Evolutionary conservation across 139 green algal species (phyloP), one percentile per base, ranked within the genome.

Genomic region (Picochlorum sp.): DNA sequence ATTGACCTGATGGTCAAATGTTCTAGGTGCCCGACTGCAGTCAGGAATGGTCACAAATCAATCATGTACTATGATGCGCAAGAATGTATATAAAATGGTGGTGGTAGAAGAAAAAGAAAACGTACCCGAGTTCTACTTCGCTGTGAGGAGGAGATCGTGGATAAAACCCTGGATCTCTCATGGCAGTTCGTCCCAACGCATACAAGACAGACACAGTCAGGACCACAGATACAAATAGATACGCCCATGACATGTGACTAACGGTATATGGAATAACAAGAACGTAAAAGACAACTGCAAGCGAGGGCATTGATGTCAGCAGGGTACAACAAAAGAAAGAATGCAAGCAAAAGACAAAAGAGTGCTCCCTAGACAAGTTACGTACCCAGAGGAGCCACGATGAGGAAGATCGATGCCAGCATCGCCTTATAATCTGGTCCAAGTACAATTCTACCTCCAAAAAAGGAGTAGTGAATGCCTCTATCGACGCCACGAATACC

Each of bases 81-180:
- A 28, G 28, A 23, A 20, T 20, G 6, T 20, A 0, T 20, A 13
- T 21, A 9, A 10, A 26, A 8, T 30, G n/a, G 18, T 18, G 7
- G 26, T 23, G 13, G 23, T 57, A 30, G 10, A 30, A 28, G 50
- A 28, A 15, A 51, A 20, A 51, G 45, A 20, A 54, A 3, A 20
- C 47, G 2, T 45, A 62, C 26, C 84, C 73, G 67, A 78, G 87
- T 62, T 95, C 86, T 16, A 84, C 71, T 31, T 94, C 86, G 2
- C 71, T 74, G 41, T 85, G 68, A 2, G n/a, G 44, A 5, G 56
- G 60, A 38, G 88, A 80, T 5, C 92, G 75, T 1, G 89, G 91
- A 31, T 96, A 79, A 59, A 97, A 91, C 6, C 92, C 92, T 0
- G 92, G 92, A 63, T 98, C 92, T 3, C 78, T 73, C 65, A 85